These are phyloP conservation scores for Sporisorium iseilematis-ciliati DNA, from an alignment of 1,284 basidiomycete genomes.

Conservation along the genomic window DNA sequence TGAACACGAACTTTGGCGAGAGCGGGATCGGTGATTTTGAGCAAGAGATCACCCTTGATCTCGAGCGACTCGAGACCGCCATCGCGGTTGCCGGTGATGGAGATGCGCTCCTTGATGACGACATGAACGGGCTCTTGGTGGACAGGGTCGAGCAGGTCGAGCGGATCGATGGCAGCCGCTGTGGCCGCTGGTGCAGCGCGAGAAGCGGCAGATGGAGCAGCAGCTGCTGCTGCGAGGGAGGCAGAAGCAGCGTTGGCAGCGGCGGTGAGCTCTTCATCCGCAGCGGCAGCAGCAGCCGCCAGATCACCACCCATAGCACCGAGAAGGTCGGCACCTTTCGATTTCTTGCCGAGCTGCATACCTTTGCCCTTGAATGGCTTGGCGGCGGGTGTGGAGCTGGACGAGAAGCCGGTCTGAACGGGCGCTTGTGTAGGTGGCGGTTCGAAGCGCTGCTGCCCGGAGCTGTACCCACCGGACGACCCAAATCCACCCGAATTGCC, in stretches of 20 bases:
- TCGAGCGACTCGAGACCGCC: conserved; percentile 90
- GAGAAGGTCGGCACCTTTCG: conserved; percentile 84
- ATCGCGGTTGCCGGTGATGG: conserved; percentile 84
- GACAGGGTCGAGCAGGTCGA: conserved; percentile 77
- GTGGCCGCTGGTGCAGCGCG: conserved; percentile 67
- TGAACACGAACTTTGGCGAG: conserved; percentile 82
- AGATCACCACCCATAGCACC: conserved; percentile 79
- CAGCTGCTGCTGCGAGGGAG: conserved; percentile 49
- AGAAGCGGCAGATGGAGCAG: conserved; percentile 29
- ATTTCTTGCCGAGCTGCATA: conserved; percentile 99
- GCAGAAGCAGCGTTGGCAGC: conserved; percentile 72
- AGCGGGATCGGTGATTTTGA: conserved; percentile 82
- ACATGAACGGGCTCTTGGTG: conserved; percentile 87
- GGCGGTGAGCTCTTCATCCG: conserved; percentile 70
- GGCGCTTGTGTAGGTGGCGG: conserved; percentile 56
- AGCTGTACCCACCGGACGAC: conserved; percentile 31
- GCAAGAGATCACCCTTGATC: conserved; percentile 92
- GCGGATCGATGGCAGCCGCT: conserved; percentile 71
- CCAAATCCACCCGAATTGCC: conserved; percentile 53
- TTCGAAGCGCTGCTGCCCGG: conserved; percentile 55
- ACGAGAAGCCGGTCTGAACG: conserved; percentile 56
- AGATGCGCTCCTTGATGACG: conserved; percentile 84
- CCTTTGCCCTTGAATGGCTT: conserved; percentile 92
- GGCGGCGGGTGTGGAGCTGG: conserved; percentile 59
- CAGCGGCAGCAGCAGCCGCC: conserved; percentile 63